phyloP scores from a whole-genome alignment of 345 rosid genomes.

The Capsella bursapastoris region DNA sequence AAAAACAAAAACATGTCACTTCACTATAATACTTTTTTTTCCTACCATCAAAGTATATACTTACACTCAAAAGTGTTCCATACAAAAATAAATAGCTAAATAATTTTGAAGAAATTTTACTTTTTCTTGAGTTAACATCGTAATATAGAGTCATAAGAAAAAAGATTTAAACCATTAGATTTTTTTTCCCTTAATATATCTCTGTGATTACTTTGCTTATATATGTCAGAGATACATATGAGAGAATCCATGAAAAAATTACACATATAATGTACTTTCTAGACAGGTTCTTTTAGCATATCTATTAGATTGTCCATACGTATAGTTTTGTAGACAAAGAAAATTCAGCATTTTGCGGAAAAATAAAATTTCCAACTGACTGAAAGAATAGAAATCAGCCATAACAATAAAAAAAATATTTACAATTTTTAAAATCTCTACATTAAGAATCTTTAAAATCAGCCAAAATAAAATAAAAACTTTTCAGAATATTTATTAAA shows the following conservation, averaged over 20 bases:
- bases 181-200: background rate
- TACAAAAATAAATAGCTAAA: too few species aligned
- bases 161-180: too few species aligned
- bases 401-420: background rate
- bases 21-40: background rate
- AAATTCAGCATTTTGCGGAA: slow-evolving; percentile 22
- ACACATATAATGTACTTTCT: background rate
- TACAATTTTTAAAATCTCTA: too few species aligned
- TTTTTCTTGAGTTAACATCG: too few species aligned
- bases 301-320: slow-evolving; percentile 9
- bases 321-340: slow-evolving; percentile 18
- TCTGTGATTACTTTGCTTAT: background rate
- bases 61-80: too few species aligned
- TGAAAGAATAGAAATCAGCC: background rate
- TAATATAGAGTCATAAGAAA: too few species aligned
- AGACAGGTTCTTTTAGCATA: slow-evolving; percentile 3
- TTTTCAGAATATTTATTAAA: background rate
- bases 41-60: too few species aligned
- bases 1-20: background rate
- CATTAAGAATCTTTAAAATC: background rate
- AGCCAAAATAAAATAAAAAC: background rate
- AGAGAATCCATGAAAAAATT: background rate
- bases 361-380: slow-evolving; percentile 2
- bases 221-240: background rate
- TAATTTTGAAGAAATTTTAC: too few species aligned